Evolutionary conservation across 129 eudicot genomes (phyloP).

Genomic region (Tagetes patula): DNA sequence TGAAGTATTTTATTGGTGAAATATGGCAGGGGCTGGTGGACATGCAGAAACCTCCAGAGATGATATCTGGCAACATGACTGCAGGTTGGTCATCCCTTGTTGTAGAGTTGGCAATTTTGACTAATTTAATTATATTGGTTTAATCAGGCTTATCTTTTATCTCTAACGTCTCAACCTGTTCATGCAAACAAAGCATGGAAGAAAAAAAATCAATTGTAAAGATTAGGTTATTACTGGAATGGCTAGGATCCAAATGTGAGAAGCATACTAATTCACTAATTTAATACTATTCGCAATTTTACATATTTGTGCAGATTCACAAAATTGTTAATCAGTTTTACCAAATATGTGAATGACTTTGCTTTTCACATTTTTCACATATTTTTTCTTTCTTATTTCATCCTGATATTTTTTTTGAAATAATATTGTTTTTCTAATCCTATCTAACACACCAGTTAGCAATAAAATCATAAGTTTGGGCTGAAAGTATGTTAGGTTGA

Average conservation of each 20-base stretch:
- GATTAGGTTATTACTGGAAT: neutral
- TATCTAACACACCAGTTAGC: neutral
- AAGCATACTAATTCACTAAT: neutral
- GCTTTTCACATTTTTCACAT: neutral
- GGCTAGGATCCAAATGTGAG: neutral
- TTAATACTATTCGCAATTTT: neutral
- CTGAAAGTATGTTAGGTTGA: neutral
- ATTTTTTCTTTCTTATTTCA: neutral
- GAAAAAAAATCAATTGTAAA: neutral
- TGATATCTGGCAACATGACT: conserved; percentile 89
- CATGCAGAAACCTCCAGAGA: conserved; percentile 82
- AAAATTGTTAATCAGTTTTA: neutral
- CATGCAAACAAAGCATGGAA: neutral
- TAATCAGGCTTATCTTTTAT: neutral
- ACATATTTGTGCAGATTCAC: neutral
- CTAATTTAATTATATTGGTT: neutral
- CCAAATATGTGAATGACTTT: neutral
- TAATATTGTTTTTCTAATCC: neutral
- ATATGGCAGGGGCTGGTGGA: conserved; percentile 70
- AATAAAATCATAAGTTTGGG: neutral
- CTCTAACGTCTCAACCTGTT: neutral
- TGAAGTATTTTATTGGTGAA: conserved; percentile 14
- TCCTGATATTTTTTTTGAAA: neutral
- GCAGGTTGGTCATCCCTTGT: conserved; percentile 43
- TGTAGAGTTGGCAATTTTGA: neutral